phyloP scores from a whole-genome alignment of 1,284 basidiomycete species.

The Veloboletus limbatus region DNA sequence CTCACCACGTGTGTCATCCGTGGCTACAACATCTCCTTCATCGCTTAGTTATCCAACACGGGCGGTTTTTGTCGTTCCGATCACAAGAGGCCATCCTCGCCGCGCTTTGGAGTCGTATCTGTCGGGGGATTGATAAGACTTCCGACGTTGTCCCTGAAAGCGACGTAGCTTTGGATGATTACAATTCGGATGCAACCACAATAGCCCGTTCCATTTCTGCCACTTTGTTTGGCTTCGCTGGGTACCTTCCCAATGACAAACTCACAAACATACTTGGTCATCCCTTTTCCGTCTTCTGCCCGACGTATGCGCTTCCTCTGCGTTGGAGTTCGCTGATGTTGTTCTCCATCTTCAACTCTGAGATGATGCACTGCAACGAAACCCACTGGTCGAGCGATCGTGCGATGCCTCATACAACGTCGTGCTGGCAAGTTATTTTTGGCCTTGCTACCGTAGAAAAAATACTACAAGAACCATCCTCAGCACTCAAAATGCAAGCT shows the following conservation, averaged over 20 bases:
- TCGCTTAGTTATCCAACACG: conserved; percentile 22
- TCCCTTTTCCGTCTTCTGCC: conserved; percentile 19
- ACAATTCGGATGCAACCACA: conserved; percentile 8
- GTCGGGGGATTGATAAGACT: background rate
- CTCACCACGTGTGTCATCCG: conserved; percentile 23
- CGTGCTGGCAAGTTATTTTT: conserved; percentile 30
- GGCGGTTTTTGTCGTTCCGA: conserved; percentile 11
- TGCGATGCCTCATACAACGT: conserved; percentile 7
- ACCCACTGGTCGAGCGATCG: conserved; percentile 1
- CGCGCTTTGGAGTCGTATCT: conserved; percentile 25
- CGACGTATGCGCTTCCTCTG: conserved; percentile 10
- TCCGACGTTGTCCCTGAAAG: background rate
- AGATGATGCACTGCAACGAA: background rate
- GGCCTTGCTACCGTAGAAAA: conserved; percentile 31
- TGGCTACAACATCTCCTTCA: conserved; percentile 31
- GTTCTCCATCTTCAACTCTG: conserved; percentile 22
- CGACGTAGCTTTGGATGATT: background rate
- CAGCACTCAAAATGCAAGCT: background rate
- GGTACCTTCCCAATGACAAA: background rate
- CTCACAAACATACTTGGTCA: background rate
- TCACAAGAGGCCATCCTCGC: conserved; percentile 22
- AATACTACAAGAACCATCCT: conserved; percentile 9
- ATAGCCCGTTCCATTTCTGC: conserved; percentile 18
- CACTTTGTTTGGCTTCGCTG: conserved; percentile 10
- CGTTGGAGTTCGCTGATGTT: conserved; percentile 25